phyloP scores from a whole-genome alignment of 139 green algal species.

The Closterium sp. region DNA sequence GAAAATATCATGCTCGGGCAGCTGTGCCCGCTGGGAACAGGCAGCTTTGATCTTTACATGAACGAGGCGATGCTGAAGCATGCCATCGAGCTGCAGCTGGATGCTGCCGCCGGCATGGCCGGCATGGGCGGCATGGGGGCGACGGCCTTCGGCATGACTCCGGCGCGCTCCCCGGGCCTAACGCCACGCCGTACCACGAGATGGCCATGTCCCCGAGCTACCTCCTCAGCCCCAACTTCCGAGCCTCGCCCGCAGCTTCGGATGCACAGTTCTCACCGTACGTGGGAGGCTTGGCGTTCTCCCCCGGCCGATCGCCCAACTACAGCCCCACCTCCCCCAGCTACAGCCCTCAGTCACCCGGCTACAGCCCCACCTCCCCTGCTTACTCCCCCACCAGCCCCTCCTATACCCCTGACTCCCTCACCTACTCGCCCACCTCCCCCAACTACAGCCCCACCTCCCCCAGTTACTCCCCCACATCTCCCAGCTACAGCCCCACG shows the following conservation, averaged over 20 bases:
- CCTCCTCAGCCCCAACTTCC: constrained; percentile 47
- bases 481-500: constrained; percentile 56
- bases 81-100: constrained; percentile 79
- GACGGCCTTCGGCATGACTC: constrained; percentile 31
- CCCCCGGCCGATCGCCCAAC: constrained; percentile 38
- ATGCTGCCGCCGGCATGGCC: constrained; percentile 2
- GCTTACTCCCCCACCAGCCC: constrained; percentile 54
- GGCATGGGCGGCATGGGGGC: constrained; percentile 23
- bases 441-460: constrained; percentile 70
- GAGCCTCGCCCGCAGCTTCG: constrained; percentile 49
- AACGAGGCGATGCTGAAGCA: constrained; percentile 84
- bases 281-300: constrained; percentile 28
- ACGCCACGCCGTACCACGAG: constrained; percentile 32
- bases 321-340: constrained; percentile 43
- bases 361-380: constrained; percentile 69
- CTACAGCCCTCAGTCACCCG: constrained; percentile 56
- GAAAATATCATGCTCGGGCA: constrained; percentile 99
- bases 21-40: constrained; percentile 54
- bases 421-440: constrained; percentile 32
- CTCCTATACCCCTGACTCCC: constrained; percentile 58
- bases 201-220: constrained; percentile 56
- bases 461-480: constrained; percentile 66
- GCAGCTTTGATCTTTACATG: constrained; percentile 89
- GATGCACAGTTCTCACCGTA: constrained; percentile 56
- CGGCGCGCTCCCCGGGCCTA: constrained; percentile 19